Percentiles rank a stretch among this genome's conserved stretches.
Evolutionary conservation across 2,329 filamentous ascomycete species (phyloP).

Genomic region (Ascosphaera apis): DNA sequence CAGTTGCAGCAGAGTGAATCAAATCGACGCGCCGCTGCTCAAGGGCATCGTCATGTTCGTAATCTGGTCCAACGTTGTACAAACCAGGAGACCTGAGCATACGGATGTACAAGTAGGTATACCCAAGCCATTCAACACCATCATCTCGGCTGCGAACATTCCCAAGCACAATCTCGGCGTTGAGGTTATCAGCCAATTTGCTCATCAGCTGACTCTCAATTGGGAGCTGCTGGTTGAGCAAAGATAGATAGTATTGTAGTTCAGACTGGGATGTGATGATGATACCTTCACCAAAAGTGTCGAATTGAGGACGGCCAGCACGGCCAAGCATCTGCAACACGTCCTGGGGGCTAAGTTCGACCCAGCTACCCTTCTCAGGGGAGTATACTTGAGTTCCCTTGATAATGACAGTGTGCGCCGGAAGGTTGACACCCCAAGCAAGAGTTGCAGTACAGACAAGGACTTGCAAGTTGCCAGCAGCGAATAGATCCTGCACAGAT

Average conservation of each 20-base stretch:
- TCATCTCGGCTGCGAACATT: conserved; percentile 83
- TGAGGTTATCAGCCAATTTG: conserved; percentile 83
- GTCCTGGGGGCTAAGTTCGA: conserved; percentile 90
- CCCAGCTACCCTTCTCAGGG: conserved; percentile 95
- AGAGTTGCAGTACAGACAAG: conserved; percentile 95
- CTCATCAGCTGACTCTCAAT: conserved; percentile 94
- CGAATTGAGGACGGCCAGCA: conserved; percentile 86
- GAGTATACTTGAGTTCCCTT: conserved; percentile 98
- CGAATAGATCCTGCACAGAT: conserved; percentile 84
- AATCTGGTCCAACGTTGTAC: conserved; percentile 89
- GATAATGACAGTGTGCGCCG: conserved; percentile 94
- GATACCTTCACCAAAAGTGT: conserved; percentile 94
- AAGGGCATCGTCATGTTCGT: conserved; percentile 71
- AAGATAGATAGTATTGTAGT: conserved; percentile 89
- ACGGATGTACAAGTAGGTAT: conserved; percentile 91
- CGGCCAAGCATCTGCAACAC: conserved; percentile 97
- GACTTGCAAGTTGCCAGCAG: conserved; percentile 76
- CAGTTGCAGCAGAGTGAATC: conserved; percentile 73
- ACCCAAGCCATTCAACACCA: conserved; percentile 96
- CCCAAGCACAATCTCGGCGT: conserved; percentile 85
- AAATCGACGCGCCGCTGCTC: conserved; percentile 97
- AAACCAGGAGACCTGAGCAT: conserved; percentile 90
- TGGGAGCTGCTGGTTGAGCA: conserved; percentile 89
- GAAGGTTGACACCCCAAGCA: conserved; percentile 96
- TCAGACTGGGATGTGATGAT: conserved; percentile 92